Evolutionary conservation across 1,284 basidiomycete species (phyloP).

Genomic region (Trichosporon coremiiforme): DNA sequence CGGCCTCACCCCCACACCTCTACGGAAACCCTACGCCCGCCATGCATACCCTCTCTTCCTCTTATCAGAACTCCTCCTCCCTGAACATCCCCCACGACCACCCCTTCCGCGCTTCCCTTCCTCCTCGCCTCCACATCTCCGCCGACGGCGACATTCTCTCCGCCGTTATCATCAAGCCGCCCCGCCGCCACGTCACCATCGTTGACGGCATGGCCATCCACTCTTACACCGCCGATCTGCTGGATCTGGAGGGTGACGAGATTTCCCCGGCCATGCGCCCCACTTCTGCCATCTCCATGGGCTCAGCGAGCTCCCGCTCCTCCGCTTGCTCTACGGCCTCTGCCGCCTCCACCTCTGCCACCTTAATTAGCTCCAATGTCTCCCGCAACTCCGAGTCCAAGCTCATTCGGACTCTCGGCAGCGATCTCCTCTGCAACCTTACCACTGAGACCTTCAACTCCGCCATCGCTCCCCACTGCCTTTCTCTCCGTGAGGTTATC

Average conservation of each 20-base stretch:
- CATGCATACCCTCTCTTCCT: neutral
- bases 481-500: neutral
- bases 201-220: neutral
- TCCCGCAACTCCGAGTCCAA: neutral
- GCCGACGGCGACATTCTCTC: neutral
- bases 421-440: neutral
- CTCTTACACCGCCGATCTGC: neutral
- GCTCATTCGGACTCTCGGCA: neutral
- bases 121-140: neutral
- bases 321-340: neutral
- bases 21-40: slow-evolving; percentile 4
- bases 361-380: neutral
- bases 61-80: neutral
- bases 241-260: no score
- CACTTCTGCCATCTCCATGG: neutral
- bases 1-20: slow-evolving; percentile 2
- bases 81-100: neutral
- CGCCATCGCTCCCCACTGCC: neutral
- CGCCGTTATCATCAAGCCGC: neutral
- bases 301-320: neutral
- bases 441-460: neutral
- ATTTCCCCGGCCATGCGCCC: neutral
- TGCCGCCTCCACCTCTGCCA: neutral
- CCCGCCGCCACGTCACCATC: neutral
- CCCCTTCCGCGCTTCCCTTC: neutral